Conservation (phyloP, 495 filamentous ascomycete genomes). For the Usnea hakonensis region DNA sequence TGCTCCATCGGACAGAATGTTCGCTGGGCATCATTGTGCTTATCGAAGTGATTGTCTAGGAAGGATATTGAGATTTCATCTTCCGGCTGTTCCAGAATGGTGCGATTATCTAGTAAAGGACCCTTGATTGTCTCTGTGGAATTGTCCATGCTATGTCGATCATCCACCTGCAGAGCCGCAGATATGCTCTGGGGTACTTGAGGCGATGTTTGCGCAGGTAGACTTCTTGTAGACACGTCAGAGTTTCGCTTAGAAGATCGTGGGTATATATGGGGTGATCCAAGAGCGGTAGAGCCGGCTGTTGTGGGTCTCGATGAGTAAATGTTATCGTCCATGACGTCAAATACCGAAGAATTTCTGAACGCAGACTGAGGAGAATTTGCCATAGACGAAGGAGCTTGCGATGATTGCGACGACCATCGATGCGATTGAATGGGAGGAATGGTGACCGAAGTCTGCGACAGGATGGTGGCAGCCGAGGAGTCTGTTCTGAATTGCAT, state of each 20-base stretch:
- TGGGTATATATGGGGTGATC: constrained; percentile 43
- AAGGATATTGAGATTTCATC: constrained; percentile 4
- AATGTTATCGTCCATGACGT: constrained; percentile 48
- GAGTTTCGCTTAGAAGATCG: constrained; percentile 46
- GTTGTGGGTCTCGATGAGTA: constrained; percentile 65
- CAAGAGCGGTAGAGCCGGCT: constrained; percentile 60
- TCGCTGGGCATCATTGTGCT: constrained; percentile 23
- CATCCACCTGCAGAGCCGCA: background rate
- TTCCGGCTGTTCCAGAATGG: constrained; percentile 24
- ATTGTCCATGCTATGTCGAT: background rate
- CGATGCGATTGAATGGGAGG: constrained; percentile 40
- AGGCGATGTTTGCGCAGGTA: constrained; percentile 4
- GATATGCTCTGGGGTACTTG: constrained; percentile 4
- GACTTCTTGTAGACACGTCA: constrained; percentile 44
- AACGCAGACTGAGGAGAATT: constrained; percentile 73
- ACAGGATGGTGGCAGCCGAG: constrained; percentile 49
- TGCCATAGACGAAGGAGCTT: constrained; percentile 54
- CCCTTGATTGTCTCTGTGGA: background rate
- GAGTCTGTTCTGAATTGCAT: constrained; percentile 41
- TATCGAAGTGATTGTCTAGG: constrained; percentile 22
- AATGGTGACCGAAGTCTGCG: constrained; percentile 57
- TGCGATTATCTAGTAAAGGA: constrained; percentile 3
- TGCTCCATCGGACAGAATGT: constrained; percentile 18
- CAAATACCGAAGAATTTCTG: constrained; percentile 70
- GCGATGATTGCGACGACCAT: constrained; percentile 59